Conservation (phyloP, 2,329 filamentous ascomycete species). For the Sordariomycetes sp. region DNA sequence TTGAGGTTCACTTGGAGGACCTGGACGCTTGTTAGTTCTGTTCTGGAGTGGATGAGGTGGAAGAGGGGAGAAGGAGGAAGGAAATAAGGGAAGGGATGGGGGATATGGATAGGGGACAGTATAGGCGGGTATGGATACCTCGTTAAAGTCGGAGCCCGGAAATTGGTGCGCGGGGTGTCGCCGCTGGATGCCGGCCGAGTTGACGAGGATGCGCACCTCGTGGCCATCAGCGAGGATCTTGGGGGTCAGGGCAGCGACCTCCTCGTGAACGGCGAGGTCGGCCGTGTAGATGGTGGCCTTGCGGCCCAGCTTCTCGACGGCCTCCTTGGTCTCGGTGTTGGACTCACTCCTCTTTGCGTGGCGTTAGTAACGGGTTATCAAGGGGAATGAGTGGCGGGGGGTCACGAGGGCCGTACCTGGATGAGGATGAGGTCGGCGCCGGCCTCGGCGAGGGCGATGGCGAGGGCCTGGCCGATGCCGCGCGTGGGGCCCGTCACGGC, state of each 20-base stretch:
- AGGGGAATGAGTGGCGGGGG: background rate
- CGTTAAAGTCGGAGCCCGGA: slow-evolving; percentile 66
- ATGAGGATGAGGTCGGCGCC: slow-evolving; percentile 46
- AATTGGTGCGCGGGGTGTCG: slow-evolving; percentile 68
- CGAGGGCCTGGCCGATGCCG: slow-evolving; percentile 47
- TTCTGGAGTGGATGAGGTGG: background rate
- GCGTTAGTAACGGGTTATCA: background rate
- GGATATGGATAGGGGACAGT: slow-evolving; percentile 5
- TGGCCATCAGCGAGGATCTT: slow-evolving; percentile 50
- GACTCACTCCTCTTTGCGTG: slow-evolving; percentile 26
- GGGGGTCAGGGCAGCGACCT: slow-evolving; percentile 51
- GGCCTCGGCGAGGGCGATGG: slow-evolving; percentile 46
- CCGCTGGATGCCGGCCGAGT: slow-evolving; percentile 79
- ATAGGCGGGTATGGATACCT: too few relatives aligned
- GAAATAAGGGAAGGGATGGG: background rate
- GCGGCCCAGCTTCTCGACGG: slow-evolving; percentile 55
- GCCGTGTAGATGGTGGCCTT: slow-evolving; percentile 57
- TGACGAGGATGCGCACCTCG: slow-evolving; percentile 67
- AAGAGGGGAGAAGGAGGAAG: background rate
- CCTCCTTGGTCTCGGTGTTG: slow-evolving; percentile 42
- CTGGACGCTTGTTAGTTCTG: slow-evolving; percentile 15
- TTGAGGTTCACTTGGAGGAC: slow-evolving; percentile 83
- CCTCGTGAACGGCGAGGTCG: slow-evolving; percentile 52
- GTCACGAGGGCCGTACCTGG: slow-evolving; percentile 28
- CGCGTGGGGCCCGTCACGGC: slow-evolving; percentile 46